Base-by-base conservation (phyloP, 176 grass and related monocot species). In the Cymbopogon citratus region DNA sequence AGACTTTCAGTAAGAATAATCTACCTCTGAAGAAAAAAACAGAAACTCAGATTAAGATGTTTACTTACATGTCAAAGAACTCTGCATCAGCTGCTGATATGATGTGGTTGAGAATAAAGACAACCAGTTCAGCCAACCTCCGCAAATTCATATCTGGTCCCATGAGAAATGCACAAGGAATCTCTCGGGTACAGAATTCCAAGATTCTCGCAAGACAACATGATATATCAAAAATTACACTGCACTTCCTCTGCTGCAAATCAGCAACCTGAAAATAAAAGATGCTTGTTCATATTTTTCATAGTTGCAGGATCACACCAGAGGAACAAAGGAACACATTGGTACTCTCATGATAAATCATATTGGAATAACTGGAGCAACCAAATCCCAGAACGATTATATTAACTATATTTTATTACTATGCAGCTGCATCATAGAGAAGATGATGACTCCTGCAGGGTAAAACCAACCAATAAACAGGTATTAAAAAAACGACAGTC, bases 51-150 rank as follows among this genome's bases (percentile, higher is more conserved):
- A 64, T 36, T 65, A 81, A 80, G 35, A 51, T 38, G 38, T 44
- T 66, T 68, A 89, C 90, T 92, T 93, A 97, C 94, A 93, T 84
- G 73, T 97, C 94, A 89, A 97, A 97, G 82, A 97, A 93, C 43
- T 92, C 94, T 25, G 91, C 79, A 85, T 97, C 86, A 70, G 86
- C 88, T 75, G 86, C 84, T 69, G 86, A 97, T 84, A 97, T 91
- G 27, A 93, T 93, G 73, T 97, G 94, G 39, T 97, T 97, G 77
- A 97, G 79, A 73, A 93, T 93, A 86, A 97, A 97, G 69, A 97
- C 88, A 74, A 97, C 78, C 61, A 92, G 87, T 76, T 97, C 91
- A 73, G 86, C 87, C 69, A 97, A 87, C 64, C 94, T 87, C 74
- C 88, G 77, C 26, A 97, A 81, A 89, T 97, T 97, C 94, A 97